Conservation (phyloP, 2,329 filamentous ascomycete genomes). For the Alternaria rosae region DNA sequence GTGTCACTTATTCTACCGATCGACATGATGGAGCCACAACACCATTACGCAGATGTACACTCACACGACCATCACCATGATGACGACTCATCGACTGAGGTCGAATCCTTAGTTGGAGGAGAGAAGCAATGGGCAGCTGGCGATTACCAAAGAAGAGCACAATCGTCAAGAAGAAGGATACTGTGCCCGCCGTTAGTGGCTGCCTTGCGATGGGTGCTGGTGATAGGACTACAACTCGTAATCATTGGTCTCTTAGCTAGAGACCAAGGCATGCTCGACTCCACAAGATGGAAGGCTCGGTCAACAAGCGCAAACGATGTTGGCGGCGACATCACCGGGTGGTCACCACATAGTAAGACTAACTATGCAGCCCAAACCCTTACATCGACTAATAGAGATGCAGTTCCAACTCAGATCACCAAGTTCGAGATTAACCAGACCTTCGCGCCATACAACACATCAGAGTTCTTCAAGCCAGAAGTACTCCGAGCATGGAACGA, state of each 20-base stretch:
- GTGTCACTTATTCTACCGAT: constrained; percentile 22
- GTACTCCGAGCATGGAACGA: constrained; percentile 45
- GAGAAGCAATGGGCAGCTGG: constrained; percentile 37
- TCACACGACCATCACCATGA: constrained; percentile 34
- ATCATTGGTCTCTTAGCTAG: constrained; percentile 41
- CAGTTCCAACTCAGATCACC: constrained; percentile 44
- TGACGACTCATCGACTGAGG: constrained; percentile 45
- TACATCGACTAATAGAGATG: neutral
- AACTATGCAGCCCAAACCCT: neutral
- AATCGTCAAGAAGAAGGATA: constrained; percentile 28
- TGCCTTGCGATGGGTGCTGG: constrained; percentile 38
- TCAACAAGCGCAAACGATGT: constrained; percentile 39
- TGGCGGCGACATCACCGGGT: constrained; percentile 45
- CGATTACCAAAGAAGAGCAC: constrained; percentile 25
- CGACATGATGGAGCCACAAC: constrained; percentile 39
- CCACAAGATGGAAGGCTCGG: constrained; percentile 24
- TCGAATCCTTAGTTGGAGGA: constrained; percentile 40
- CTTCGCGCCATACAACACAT: constrained; percentile 45
- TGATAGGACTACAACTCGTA: constrained; percentile 41
- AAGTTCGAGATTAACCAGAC: constrained; percentile 47
- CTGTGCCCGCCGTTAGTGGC: constrained; percentile 17
- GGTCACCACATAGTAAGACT: constrained; percentile 40
- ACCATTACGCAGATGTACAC: constrained; percentile 40
- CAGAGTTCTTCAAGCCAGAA: constrained; percentile 46
- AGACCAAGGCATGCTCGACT: constrained; percentile 40